Percentiles rank a stretch among this genome's conserved stretches.
These are phyloP conservation scores for Entomortierella chlamydospora DNA, from an alignment of 192 early-diverging fungal genomes.

Conservation along the genomic window DNA sequence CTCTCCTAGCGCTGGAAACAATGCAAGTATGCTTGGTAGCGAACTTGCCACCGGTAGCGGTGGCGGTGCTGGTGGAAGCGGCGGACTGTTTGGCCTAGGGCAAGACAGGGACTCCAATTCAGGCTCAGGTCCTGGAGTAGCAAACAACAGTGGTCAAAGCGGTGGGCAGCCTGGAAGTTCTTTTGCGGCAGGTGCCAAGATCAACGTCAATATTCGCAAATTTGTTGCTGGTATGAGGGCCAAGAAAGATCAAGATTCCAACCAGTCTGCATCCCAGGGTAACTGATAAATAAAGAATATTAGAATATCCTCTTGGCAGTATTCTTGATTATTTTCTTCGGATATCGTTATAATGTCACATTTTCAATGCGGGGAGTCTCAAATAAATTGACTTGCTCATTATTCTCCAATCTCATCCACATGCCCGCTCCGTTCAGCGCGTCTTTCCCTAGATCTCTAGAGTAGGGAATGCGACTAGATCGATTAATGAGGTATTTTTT, in stretches of 20 bases:
- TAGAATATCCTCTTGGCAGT: background rate
- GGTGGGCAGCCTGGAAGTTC: conserved; percentile 10
- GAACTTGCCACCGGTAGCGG: conserved; percentile 12
- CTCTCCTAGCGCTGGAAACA: conserved; percentile 8
- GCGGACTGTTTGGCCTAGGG: conserved; percentile 35
- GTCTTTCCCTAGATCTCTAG: too few relatives aligned
- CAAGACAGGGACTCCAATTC: conserved; percentile 19
- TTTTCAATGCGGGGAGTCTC: too few relatives aligned
- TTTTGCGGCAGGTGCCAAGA: conserved; percentile 38
- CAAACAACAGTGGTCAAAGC: background rate
- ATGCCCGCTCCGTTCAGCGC: too few relatives aligned
- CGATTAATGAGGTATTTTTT: too few relatives aligned
- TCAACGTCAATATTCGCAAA: conserved; percentile 55
- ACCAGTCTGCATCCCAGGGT: background rate
- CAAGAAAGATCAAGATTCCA: conserved; percentile 35
- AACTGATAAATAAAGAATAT: conserved; percentile 1
- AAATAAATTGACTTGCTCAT: too few relatives aligned
- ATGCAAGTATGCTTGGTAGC: conserved; percentile 10
- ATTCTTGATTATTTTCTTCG: too few relatives aligned
- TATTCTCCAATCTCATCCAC: too few relatives aligned
- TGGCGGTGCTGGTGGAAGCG: background rate
- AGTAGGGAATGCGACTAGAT: too few relatives aligned
- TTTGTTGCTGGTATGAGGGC: conserved; percentile 53
- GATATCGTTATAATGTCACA: too few relatives aligned
- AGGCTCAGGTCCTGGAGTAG: background rate